These are phyloP conservation scores for Heliamphora exappendiculata DNA, from an alignment of 148 eudicot genomes.

Conservation along the genomic window DNA sequence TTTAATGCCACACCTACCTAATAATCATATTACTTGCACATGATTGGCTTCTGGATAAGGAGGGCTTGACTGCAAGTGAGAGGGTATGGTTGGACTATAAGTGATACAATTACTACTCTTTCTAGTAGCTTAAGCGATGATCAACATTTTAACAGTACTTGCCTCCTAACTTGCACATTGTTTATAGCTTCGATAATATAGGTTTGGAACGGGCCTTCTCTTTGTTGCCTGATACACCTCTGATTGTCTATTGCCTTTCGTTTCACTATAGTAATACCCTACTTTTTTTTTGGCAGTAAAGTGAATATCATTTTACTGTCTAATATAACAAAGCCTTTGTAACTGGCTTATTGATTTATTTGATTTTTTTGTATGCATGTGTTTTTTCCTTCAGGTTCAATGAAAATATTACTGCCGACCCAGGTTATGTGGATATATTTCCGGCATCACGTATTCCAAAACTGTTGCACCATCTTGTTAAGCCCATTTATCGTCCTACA, in stretches of 20 bases:
- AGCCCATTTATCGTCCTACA: conserved; percentile 50
- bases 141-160: no score
- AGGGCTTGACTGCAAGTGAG: no score
- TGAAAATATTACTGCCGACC: conserved; percentile 66
- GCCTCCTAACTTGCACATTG: neutral
- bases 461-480: conserved; percentile 60
- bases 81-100: no score
- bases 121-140: no score
- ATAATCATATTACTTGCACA: no score
- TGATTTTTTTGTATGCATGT: neutral
- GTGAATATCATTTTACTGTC: neutral
- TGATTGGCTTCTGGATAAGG: no score
- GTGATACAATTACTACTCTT: no score
- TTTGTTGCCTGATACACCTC: neutral
- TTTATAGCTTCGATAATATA: no score
- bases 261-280: neutral
- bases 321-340: neutral
- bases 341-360: conserved; percentile 10
- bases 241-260: neutral
- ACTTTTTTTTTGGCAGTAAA: neutral
- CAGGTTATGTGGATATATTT: conserved; percentile 91
- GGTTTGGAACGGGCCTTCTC: neutral
- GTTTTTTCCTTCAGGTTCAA: conserved; percentile 49
- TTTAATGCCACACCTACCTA: no score
- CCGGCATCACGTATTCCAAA: conserved; percentile 75